phyloP scores from a whole-genome alignment of 345 rosid genomes.

The Lepidium africanum region DNA sequence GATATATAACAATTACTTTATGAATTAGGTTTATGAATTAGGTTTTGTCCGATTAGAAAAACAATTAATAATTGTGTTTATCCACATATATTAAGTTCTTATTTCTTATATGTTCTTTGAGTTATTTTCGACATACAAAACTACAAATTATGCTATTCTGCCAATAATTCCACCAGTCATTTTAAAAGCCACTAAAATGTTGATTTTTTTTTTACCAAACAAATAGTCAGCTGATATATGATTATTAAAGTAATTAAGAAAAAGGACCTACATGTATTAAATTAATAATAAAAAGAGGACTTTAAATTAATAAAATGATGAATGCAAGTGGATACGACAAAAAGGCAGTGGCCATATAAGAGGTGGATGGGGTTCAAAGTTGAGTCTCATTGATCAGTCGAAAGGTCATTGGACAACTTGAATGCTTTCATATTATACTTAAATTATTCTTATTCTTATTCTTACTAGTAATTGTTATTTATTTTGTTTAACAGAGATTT shows the following conservation, averaged over 20 bases:
- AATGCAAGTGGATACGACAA: constrained; percentile 24
- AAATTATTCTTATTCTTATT: background rate
- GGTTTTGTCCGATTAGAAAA: no score
- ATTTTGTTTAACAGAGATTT: background rate
- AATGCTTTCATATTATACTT: background rate
- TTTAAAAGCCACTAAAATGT: background rate
- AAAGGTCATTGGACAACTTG: constrained; percentile 21
- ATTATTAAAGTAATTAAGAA: background rate
- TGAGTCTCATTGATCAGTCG: constrained; percentile 15
- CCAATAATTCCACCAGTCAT: background rate
- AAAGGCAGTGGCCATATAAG: constrained; percentile 20
- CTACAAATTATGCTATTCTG: background rate
- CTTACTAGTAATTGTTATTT: background rate
- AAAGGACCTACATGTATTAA: constrained; percentile 22
- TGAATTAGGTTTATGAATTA: no score
- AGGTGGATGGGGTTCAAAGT: constrained; percentile 14
- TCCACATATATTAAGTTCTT: no score
- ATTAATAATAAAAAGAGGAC: constrained; percentile 3
- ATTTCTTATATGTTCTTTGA: no score
- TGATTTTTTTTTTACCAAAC: background rate
- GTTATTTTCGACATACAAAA: no score
- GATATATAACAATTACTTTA: no score
- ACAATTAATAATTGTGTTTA: no score
- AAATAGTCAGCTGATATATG: background rate
- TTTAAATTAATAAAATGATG: constrained; percentile 1